Evolutionary conservation across 73 alveolate genomes (phyloP), one percentile per base, ranked within the genome.

Genomic region (Symbiodinium natans): DNA sequence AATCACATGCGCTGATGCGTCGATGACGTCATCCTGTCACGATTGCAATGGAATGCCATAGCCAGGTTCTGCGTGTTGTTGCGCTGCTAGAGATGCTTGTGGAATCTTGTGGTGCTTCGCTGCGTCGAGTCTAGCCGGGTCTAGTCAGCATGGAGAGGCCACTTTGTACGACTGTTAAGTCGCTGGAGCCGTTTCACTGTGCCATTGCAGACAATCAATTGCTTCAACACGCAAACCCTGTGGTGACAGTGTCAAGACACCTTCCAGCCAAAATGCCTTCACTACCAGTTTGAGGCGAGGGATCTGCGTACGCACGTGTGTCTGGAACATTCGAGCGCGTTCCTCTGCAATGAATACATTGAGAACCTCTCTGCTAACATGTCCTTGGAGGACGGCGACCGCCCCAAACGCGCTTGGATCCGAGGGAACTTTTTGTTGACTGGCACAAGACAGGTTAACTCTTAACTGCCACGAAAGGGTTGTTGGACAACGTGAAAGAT

Each of bases 201-300:
- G n/a, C n/a, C n/a, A n/a, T n/a, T n/a, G n/a, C n/a, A n/a, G n/a
- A n/a, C n/a, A n/a, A n/a, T n/a, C n/a, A n/a, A n/a, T n/a, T n/a
- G n/a, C n/a, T n/a, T n/a, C n/a, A n/a, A n/a, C n/a, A n/a, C n/a
- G n/a, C n/a, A n/a, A n/a, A n/a, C n/a, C n/a, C n/a, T n/a, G n/a
- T n/a, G n/a, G 59, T 38, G 82, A 36, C 95, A 88, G 95, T 63
- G 95, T 88, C 86, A 88, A 88, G 95, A 88, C 95, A 33, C 59
- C 95, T n/a, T 56, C 95, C 23, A 88, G 95, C 86, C 95, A 83
- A 25, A 54, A 56, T 23, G 46, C 85, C 25, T 88, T 88, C 36
- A 41, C 95, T 0, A 88, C 95, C 33, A 88, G 95, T 41, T 46
- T 88, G 95, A 88, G 95, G 86, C 59, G 6, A 46, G 59, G 13